Percentiles rank a stretch among this genome's conserved stretches.
Evolutionary conservation across 1,284 basidiomycete species (phyloP).

Genomic region (Inonotus obliquus): DNA sequence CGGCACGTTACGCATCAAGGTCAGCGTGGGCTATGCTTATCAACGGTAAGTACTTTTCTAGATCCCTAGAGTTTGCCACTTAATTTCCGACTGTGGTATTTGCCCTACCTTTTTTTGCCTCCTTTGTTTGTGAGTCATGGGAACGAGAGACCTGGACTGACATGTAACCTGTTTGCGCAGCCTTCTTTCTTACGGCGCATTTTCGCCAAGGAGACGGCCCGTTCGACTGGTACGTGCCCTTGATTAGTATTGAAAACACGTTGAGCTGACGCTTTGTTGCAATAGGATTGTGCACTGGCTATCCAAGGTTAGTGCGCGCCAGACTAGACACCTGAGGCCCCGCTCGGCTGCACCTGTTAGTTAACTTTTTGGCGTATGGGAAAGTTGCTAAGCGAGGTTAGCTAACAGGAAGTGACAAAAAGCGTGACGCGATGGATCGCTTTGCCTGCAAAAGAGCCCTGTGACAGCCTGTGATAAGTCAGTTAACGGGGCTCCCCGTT

Average conservation of each 20-base stretch:
- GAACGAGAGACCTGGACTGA: conserved; percentile 3
- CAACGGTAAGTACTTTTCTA: conserved; percentile 60
- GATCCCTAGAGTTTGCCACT: background rate
- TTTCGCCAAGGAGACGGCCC: conserved; percentile 83
- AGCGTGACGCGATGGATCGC: too few species aligned
- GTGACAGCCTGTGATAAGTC: too few species aligned
- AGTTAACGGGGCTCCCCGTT: too few species aligned
- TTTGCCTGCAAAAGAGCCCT: too few species aligned
- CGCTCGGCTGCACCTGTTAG: too few species aligned
- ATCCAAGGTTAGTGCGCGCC: conserved; percentile 60
- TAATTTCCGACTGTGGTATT: background rate
- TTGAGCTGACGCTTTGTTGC: conserved; percentile 14
- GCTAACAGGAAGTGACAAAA: too few species aligned
- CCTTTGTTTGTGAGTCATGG: conserved; percentile 1
- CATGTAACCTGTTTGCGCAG: conserved; percentile 32
- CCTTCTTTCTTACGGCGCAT: conserved; percentile 82
- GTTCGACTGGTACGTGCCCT: conserved; percentile 62
- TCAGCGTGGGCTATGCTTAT: conserved; percentile 84
- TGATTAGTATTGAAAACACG: conserved; percentile 14
- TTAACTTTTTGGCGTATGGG: too few species aligned
- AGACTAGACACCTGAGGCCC: too few species aligned
- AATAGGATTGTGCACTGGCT: conserved; percentile 81
- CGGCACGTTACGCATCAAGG: conserved; percentile 64
- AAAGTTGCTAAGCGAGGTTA: too few species aligned
- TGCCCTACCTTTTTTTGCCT: background rate